Evolutionary conservation across 2,329 filamentous ascomycete genomes (phyloP), one percentile per base, ranked within the genome.

Genomic region (Pseudonectria foliicola): DNA sequence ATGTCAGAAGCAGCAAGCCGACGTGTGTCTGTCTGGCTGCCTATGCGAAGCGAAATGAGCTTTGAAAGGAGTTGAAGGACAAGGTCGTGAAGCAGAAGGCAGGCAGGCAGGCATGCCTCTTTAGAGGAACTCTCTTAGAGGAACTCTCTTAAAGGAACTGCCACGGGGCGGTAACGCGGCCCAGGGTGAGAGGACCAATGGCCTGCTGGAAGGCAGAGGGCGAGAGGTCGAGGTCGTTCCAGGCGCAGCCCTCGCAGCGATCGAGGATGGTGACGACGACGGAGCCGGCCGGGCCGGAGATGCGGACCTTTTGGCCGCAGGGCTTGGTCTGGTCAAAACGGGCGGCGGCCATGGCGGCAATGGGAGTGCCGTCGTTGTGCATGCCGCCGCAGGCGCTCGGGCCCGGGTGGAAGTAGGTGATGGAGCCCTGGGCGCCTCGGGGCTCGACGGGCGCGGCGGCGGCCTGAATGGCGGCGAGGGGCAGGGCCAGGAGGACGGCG

Each of bases 371-470:
- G 7, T 67, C 63, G 2, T 53, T 58, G 34, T 73, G 76, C 2
- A 60, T 67, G 23, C 71, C 58, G 5, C 84, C 85, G 53, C 85
- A 90, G 1, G 83, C 78, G 10, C 85, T 84, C 4, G 85, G 66
- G 4, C 59, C 66, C 0, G 81, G 74, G 13, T 65, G 62, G 56
- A 83, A 89, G 62, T 79, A 89, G 26, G 49, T 54, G 33, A 50
- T 35, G 4, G 40, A 30, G 26, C 48, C 49, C 3, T 27, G n/a
- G 14, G 11, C 21, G 31, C 31, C 39, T n/a, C 14, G 15, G 25
- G 29, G 6, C 24, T 24, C 26, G n/a, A 27, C 12, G 14, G 37
- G 29, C 13, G 35, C 30, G 31, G 41, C 15, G 15, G 33, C 37
- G 21, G 49, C 44, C 35, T 39, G 13, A n/a, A n/a, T n/a, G 34